A percentile compares a stretch with the other conserved stretches of the same genome.
Conservation (phyloP, 83 land plant species). For the Larix sibirica region DNA sequence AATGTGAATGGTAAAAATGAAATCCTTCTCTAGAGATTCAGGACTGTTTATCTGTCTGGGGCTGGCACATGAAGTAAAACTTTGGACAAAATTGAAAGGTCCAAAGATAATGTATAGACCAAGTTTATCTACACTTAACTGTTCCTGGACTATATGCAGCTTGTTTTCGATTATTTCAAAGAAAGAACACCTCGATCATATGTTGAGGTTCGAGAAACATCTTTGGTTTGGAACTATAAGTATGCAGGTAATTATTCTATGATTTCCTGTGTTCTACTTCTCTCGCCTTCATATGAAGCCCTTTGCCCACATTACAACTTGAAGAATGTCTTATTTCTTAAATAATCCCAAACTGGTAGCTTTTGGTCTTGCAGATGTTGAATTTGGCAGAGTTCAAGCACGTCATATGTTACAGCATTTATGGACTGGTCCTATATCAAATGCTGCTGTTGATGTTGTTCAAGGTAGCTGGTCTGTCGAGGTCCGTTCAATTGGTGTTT, state of each 20-base stretch:
- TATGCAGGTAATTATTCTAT: slow-evolving; percentile 37
- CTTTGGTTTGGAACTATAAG: slow-evolving; percentile 57
- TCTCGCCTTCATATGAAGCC: background rate
- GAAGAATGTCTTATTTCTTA: background rate
- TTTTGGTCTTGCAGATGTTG: slow-evolving; percentile 38
- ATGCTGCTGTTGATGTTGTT: slow-evolving; percentile 63
- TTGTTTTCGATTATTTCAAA: slow-evolving; percentile 54
- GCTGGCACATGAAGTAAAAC: background rate
- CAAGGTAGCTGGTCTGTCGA: slow-evolving; percentile 59
- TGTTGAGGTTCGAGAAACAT: slow-evolving; percentile 59
- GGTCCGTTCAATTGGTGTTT: slow-evolving; percentile 61
- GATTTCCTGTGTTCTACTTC: background rate
- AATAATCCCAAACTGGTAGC: background rate
- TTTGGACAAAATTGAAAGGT: background rate
- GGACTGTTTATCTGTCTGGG: background rate
- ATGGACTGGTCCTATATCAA: slow-evolving; percentile 67
- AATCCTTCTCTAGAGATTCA: background rate
- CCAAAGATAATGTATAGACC: background rate
- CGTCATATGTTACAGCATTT: slow-evolving; percentile 58
- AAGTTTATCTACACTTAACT: background rate
- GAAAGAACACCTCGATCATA: slow-evolving; percentile 66
- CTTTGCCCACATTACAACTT: background rate
- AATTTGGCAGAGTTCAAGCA: slow-evolving; percentile 61
- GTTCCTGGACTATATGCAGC: slow-evolving; percentile 24
- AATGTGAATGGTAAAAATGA: background rate